Evolutionary conservation across 108 stramenopile genomes (phyloP).

Genomic region (Discostella pseudostelligera): DNA sequence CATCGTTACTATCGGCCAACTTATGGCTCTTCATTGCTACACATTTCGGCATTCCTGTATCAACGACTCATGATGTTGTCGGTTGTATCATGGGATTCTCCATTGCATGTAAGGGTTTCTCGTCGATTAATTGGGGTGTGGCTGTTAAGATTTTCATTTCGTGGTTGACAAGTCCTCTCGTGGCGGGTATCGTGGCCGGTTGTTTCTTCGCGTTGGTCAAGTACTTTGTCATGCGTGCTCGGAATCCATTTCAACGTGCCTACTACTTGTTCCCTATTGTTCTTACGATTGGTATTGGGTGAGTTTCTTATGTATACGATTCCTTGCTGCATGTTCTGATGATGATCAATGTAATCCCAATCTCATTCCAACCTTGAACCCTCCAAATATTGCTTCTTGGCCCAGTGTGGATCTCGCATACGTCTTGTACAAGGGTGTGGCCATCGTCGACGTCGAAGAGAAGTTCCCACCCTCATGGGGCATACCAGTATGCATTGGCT

Average conservation of each 20-base stretch:
- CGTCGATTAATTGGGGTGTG: slow-evolving; percentile 50
- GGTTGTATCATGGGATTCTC: slow-evolving; percentile 69
- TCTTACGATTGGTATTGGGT: slow-evolving; percentile 44
- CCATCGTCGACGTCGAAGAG: slow-evolving; percentile 15
- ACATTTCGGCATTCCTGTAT: slow-evolving; percentile 59
- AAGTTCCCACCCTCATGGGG: not conserved
- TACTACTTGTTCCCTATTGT: slow-evolving; percentile 49
- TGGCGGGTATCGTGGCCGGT: slow-evolving; percentile 37
- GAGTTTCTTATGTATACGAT: slow-evolving; percentile 48
- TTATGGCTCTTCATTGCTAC: slow-evolving; percentile 62
- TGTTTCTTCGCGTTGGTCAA: slow-evolving; percentile 40
- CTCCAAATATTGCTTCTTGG: not conserved
- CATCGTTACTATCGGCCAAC: slow-evolving; percentile 50
- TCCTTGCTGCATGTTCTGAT: slow-evolving; percentile 8
- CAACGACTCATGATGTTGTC: slow-evolving; percentile 66
- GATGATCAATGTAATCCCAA: too few relatives aligned
- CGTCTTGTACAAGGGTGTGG: slow-evolving; percentile 3
- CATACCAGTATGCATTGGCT: slow-evolving; percentile 13
- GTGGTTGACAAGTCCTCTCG: slow-evolving; percentile 60
- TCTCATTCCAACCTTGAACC: not conserved
- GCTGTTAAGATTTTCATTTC: slow-evolving; percentile 40
- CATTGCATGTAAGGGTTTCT: slow-evolving; percentile 44
- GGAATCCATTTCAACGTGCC: slow-evolving; percentile 46
- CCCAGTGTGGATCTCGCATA: slow-evolving; percentile 10
- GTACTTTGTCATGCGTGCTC: slow-evolving; percentile 28